These are phyloP conservation scores for Caryopteris hybrid DNA, from an alignment of 305 asterid genomes.

Conservation along the genomic window DNA sequence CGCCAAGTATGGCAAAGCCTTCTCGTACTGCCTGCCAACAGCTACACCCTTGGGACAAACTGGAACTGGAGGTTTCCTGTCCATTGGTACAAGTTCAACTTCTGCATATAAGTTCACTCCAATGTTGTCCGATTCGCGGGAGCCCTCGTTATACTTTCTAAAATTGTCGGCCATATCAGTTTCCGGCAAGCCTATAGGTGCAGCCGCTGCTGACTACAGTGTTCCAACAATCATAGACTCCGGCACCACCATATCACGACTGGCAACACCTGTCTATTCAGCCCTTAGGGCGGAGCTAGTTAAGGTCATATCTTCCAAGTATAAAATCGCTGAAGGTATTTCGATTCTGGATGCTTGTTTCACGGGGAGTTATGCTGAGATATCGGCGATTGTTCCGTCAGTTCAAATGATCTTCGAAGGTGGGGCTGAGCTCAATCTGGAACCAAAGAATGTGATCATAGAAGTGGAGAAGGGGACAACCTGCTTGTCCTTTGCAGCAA, in stretches of 20 bases:
- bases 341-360: conserved; percentile 53
- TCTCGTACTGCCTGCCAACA: conserved; percentile 57
- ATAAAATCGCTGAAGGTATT: conserved; percentile 5
- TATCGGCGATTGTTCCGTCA: conserved; percentile 27
- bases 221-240: conserved; percentile 56
- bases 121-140: conserved; percentile 36
- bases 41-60: conserved; percentile 25
- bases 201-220: conserved; percentile 27
- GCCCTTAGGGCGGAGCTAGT: conserved; percentile 34
- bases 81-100: conserved; percentile 32
- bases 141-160: conserved; percentile 40
- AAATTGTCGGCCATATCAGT: conserved; percentile 30
- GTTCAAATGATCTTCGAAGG: conserved; percentile 41
- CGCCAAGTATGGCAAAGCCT: conserved; percentile 35
- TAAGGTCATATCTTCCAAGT: conserved; percentile 34
- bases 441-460: conserved; percentile 28
- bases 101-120: conserved; percentile 42
- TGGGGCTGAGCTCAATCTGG: conserved; percentile 37
- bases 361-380: conserved; percentile 24
- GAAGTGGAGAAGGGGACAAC: conserved; percentile 50
- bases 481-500: conserved; percentile 48
- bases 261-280: conserved; percentile 33
- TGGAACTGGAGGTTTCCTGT: conserved; percentile 47
- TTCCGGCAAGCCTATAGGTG: conserved; percentile 23
- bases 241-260: conserved; percentile 47